Conservation (phyloP, 805 yeast species). For the Cyberlindnera euphorbiae region DNA sequence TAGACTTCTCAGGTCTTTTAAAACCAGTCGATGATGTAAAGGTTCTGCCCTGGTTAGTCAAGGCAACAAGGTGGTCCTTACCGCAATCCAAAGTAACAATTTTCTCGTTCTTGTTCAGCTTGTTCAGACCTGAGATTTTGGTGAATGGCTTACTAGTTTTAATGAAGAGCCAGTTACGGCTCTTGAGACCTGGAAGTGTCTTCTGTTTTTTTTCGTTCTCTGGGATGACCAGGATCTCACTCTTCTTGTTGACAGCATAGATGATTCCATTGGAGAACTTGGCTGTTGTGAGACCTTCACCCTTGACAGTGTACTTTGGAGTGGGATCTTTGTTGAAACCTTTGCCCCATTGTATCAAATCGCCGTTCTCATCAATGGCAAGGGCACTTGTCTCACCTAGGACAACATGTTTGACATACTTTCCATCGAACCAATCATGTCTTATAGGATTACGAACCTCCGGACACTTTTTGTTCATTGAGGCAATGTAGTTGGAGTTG, state of each 20-base stretch:
- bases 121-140: slow-evolving; percentile 2
- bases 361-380: slow-evolving; percentile 66
- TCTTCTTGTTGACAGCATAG: slow-evolving; percentile 39
- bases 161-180: slow-evolving; percentile 14
- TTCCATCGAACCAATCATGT: slow-evolving; percentile 58
- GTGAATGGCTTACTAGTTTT: slow-evolving; percentile 9
- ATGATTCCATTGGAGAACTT: slow-evolving; percentile 50
- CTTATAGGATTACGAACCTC: slow-evolving; percentile 53
- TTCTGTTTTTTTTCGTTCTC: slow-evolving; percentile 15
- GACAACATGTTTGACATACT: slow-evolving; percentile 50
- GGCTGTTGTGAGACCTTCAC: slow-evolving; percentile 40
- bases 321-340: slow-evolving; percentile 29
- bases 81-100: slow-evolving; percentile 55
- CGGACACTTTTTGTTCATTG: slow-evolving; percentile 23
- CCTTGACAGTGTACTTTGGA: slow-evolving; percentile 38
- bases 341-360: slow-evolving; percentile 68
- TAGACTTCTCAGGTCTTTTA: slow-evolving; percentile 29
- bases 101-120: slow-evolving; percentile 39
- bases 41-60: slow-evolving; percentile 8
- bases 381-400: slow-evolving; percentile 39
- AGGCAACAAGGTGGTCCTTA: slow-evolving; percentile 50
- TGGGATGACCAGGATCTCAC: slow-evolving; percentile 34
- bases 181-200: slow-evolving; percentile 5
- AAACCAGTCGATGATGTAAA: slow-evolving; percentile 47
- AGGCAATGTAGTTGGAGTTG: slow-evolving; percentile 36